Conservation (phyloP, 352 stramenopile species). For the Phytophthora sansomeana region DNA sequence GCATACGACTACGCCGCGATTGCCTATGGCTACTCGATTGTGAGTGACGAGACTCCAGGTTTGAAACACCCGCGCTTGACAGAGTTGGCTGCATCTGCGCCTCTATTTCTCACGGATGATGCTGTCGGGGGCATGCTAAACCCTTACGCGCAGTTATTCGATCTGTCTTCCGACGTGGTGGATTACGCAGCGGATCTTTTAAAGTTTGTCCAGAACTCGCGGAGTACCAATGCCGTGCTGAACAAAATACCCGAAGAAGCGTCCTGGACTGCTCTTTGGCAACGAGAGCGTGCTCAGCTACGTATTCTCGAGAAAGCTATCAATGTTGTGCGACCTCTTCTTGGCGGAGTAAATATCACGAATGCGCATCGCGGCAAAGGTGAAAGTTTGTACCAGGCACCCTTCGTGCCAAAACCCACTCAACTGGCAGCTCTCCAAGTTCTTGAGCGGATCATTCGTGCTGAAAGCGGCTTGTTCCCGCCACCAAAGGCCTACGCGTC, state of each 20-base stretch:
- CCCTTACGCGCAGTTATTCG: slow-evolving; percentile 62
- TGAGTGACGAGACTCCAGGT: slow-evolving; percentile 56
- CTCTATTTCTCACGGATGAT: slow-evolving; percentile 78
- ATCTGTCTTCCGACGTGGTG: slow-evolving; percentile 66
- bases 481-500: slow-evolving; percentile 52
- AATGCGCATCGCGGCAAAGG: slow-evolving; percentile 52
- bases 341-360: slow-evolving; percentile 70
- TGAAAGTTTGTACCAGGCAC: slow-evolving; percentile 44
- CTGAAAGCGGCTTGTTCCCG: slow-evolving; percentile 63
- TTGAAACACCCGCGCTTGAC: slow-evolving; percentile 52
- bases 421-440: slow-evolving; percentile 51
- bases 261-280: slow-evolving; percentile 62
- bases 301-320: slow-evolving; percentile 52
- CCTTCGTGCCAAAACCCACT: slow-evolving; percentile 41
- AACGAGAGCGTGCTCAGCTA: slow-evolving; percentile 52
- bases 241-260: slow-evolving; percentile 62
- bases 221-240: slow-evolving; percentile 35
- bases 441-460: slow-evolving; percentile 52
- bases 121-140: slow-evolving; percentile 47
- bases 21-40: slow-evolving; percentile 80
- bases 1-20: slow-evolving; percentile 86
- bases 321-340: slow-evolving; percentile 44
- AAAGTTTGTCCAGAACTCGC: slow-evolving; percentile 52
- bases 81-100: slow-evolving; percentile 46
- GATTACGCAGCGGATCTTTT: slow-evolving; percentile 66